phyloP scores from a whole-genome alignment of 805 yeast genomes.

The Starmerella lactis-condensi region DNA sequence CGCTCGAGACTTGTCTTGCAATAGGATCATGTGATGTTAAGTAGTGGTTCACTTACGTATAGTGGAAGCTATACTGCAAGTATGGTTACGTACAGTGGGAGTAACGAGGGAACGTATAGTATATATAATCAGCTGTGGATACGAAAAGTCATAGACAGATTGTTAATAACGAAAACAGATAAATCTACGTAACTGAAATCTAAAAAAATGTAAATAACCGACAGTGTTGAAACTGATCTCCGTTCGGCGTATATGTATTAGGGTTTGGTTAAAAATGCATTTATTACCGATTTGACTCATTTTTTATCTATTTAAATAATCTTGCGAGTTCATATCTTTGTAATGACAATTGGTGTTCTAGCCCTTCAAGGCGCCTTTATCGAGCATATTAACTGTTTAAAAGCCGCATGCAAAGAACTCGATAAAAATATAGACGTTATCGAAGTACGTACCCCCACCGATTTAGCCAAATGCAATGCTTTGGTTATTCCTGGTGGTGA shows the following conservation, averaged over 20 bases:
- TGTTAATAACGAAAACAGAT: not conserved
- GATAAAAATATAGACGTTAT: constrained; percentile 7
- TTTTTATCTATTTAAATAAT: too few species aligned
- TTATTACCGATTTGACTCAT: too few species aligned
- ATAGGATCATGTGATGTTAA: constrained; percentile 7
- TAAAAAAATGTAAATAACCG: too few species aligned
- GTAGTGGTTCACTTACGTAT: not conserved
- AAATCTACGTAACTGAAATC: too few species aligned
- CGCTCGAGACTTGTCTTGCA: constrained; percentile 14
- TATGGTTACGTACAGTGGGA: not conserved
- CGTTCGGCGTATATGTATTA: too few species aligned
- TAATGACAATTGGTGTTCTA: constrained; percentile 38
- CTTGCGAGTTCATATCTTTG: not conserved
- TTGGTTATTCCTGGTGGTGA: constrained; percentile 46
- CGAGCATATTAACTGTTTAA: constrained; percentile 43
- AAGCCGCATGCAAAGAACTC: constrained; percentile 23
- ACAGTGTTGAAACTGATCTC: too few species aligned
- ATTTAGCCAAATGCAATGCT: constrained; percentile 36
- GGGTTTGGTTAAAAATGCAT: too few species aligned
- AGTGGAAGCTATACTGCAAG: not conserved
- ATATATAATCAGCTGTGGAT: not conserved
- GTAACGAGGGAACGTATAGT: not conserved
- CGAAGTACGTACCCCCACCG: constrained; percentile 36
- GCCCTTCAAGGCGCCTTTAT: constrained; percentile 66
- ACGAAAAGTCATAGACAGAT: not conserved